Base-by-base conservation (phyloP, 2,329 filamentous ascomycete genomes). In the Cercospora zeina region DNA sequence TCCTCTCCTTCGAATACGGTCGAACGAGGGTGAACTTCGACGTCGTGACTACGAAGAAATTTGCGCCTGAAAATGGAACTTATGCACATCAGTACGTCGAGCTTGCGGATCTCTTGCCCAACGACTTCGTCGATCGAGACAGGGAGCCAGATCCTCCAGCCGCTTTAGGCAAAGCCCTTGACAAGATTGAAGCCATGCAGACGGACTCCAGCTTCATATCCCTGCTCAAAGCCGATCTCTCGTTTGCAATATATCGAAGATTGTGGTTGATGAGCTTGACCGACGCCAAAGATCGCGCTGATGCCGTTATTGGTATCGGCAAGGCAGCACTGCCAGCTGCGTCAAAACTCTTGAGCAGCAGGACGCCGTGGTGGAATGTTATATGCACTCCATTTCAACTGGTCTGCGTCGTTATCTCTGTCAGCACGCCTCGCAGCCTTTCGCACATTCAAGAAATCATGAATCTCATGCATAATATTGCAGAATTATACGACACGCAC, bases 1-100 rank as follows among this genome's bases (percentile, higher is more conserved):
- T 84, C 79, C 79, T 82, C 24, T 86, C 83, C 0, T 85, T 84
- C 62, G 83, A 86, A 59, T 80, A 85, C 58, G 83, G 83, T 1
- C 78, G 82, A 0, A 83, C 83, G 0, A 75, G 81, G 11, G 80
- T 85, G 54, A 66, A 77, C 67, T 78, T 84, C 0, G 79, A 80
- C 50, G 78, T 80, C 7, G 77, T 80, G 3, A 78, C 72, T 2
- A 74, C 72, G 14, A 74, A 74, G 58, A 71, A 71, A 42, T 72
- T 72, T 14, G 71, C 70, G 2, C 53, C 71, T 0, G 72, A 74
- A 33, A 67, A 59, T 34, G 68, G 65, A 30, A 68, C 66, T 19
- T 64, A 69, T 54, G 71, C 71, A 1, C 70, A 74, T 54, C 70
- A 73, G 34, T 70, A 73, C 37, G 71, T 74, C 4, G 72, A 73